Evolutionary conservation across 495 filamentous ascomycete species (phyloP).

Genomic region (Aspergillus funiculosus): DNA sequence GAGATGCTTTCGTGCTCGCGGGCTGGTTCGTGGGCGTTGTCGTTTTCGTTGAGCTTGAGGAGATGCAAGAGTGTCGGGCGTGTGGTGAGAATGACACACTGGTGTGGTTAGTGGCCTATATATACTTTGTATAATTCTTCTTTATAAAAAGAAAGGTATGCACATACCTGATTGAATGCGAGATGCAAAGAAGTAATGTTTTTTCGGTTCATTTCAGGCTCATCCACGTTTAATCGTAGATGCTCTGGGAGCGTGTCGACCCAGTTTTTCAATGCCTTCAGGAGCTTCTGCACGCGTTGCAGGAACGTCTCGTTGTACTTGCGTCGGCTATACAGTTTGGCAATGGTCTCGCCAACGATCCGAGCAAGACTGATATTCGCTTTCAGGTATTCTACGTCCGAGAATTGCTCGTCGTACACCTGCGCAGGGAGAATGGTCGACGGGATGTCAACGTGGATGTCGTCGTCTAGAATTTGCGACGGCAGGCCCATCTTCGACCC

Average conservation of each 20-base stretch:
- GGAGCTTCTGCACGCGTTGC: constrained; percentile 38
- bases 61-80: constrained; percentile 40
- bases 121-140: background rate
- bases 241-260: constrained; percentile 40
- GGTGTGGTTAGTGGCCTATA: background rate
- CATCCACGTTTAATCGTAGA: constrained; percentile 35
- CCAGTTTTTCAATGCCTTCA: constrained; percentile 43
- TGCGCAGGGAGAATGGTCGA: constrained; percentile 28
- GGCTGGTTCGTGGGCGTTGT: background rate
- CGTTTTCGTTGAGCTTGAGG: constrained; percentile 30
- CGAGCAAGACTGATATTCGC: constrained; percentile 39
- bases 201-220: constrained; percentile 36
- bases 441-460: constrained; percentile 44
- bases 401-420: constrained; percentile 39
- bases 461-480: constrained; percentile 42
- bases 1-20: constrained; percentile 25
- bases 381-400: constrained; percentile 35
- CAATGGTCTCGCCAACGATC: constrained; percentile 40
- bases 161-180: constrained; percentile 34
- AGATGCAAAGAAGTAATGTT: constrained; percentile 37
- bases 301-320: constrained; percentile 42
- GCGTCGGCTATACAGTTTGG: constrained; percentile 38
- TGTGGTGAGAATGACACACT: constrained; percentile 41
- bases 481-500: constrained; percentile 43
- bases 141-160: background rate